Evolutionary conservation across 495 filamentous ascomycete species (phyloP), one percentile per base, ranked within the genome.

Genomic region (Aspergillus wentii): DNA sequence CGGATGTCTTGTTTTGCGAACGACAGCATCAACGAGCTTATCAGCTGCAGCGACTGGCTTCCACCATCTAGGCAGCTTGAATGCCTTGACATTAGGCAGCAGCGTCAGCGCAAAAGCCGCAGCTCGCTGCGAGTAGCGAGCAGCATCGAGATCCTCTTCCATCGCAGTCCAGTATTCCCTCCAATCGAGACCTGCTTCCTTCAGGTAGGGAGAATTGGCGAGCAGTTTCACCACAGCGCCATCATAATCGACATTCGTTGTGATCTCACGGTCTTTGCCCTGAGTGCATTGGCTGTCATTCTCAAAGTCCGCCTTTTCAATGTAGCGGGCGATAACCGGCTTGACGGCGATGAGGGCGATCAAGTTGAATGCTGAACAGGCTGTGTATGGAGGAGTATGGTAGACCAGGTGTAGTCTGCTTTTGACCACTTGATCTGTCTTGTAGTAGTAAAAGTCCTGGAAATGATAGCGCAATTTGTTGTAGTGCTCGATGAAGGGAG

Each of bases 151-250:
- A 15, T 65, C 61, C 20, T 49, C 43, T 34, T 52, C 47, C 31
- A 61, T 47, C 31, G 30, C 38, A 39, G 46, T 35, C 46, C 52
- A 55, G 48, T 57, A 59, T 36, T 57, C 49, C 35, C 52, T 55
- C 57, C 61, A 65, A 53, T 65, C 50, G 25, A 65, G 48, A 46
- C 49, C 44, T 29, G 59, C 57, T 48, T 46, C 36, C 42, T 48
- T 38, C 22, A 65, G 44, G 38, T 61, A 55, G 30, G 42, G 26
- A 30, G 47, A 61, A 33, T 45, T 37, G 43, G 59, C 56, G 48
- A 61, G 51, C 17, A 59, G 44, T 40, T 40, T 18, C 30, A 50
- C 40, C 16, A 63, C 27, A 39, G 38, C 35, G 44, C 40, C 51
- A 22, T 50, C 48, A 55, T 47, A 39, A 17, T 51, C 31, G 38